These are phyloP conservation scores for Plasmodium vivax DNA, from an alignment of 169 alveolate species.

Conservation along the genomic window DNA sequence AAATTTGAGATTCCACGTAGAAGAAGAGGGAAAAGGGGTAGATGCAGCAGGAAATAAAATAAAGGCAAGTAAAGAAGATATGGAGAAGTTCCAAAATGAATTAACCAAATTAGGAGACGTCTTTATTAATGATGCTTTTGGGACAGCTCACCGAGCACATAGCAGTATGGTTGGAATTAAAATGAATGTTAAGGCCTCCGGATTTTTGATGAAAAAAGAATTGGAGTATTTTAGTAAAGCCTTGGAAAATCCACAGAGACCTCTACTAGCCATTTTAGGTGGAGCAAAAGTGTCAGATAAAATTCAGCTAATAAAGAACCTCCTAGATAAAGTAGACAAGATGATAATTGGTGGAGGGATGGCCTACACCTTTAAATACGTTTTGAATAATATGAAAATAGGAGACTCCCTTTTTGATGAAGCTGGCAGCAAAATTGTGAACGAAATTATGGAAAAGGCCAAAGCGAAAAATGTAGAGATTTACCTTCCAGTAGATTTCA, in stretches of 20 bases:
- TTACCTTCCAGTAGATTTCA: slow-evolving; percentile 95
- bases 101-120: slow-evolving; percentile 95
- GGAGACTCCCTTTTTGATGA: slow-evolving; percentile 97
- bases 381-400: slow-evolving; percentile 88
- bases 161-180: slow-evolving; percentile 96
- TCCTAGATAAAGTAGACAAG: slow-evolving; percentile 94
- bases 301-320: slow-evolving; percentile 94
- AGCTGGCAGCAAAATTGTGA: slow-evolving; percentile 96
- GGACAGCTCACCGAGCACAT: slow-evolving; percentile 99
- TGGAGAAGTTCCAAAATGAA: slow-evolving; percentile 90
- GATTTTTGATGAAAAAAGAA: slow-evolving; percentile 95
- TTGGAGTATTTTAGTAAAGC: slow-evolving; percentile 96
- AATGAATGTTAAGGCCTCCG: slow-evolving; percentile 93
- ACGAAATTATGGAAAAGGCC: slow-evolving; percentile 95
- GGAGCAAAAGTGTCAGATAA: slow-evolving; percentile 99
- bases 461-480: slow-evolving; percentile 92
- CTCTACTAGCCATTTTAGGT: slow-evolving; percentile 96
- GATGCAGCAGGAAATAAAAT: slow-evolving; percentile 93
- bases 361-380: slow-evolving; percentile 98
- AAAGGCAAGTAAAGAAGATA: slow-evolving; percentile 88
- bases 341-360: slow-evolving; percentile 99
- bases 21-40: slow-evolving; percentile 97
- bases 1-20: slow-evolving; percentile 97
- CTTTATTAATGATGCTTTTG: slow-evolving; percentile 98
- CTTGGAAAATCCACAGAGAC: slow-evolving; percentile 95